phyloP scores from a whole-genome alignment of 176 grass and related monocot species.

The Oryza nivara region DNA sequence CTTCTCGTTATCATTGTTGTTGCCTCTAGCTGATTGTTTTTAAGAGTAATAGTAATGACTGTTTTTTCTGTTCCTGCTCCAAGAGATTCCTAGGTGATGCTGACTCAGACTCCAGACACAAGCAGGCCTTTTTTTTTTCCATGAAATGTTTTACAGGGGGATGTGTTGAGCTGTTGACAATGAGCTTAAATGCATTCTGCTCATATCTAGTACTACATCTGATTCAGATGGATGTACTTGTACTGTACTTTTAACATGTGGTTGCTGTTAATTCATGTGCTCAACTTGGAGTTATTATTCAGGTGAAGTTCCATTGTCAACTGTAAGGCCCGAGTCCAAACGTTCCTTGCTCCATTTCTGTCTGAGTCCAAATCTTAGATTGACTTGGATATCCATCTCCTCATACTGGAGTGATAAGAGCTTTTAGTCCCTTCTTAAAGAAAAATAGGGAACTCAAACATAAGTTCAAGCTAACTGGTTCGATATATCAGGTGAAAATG shows the following conservation, averaged over 20 bases:
- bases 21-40: not conserved
- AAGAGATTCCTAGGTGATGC: constrained; percentile 30
- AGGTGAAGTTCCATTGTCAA: constrained; percentile 14
- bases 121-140: not conserved
- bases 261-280: constrained; percentile 18
- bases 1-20: not conserved
- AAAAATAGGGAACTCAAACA: not conserved
- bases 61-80: not conserved
- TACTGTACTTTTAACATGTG: constrained; percentile 10
- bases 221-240: constrained; percentile 21
- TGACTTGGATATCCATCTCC: not conserved
- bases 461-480: not conserved
- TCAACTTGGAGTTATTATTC: constrained; percentile 25
- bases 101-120: not conserved
- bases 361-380: not conserved
- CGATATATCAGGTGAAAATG: not conserved
- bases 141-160: constrained; percentile 17
- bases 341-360: not conserved
- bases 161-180: constrained; percentile 30
- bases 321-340: not conserved
- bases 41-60: not conserved
- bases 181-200: not conserved
- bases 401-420: not conserved
- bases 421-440: not conserved
- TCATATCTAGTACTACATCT: constrained; percentile 1